Conservation (phyloP, 345 rosid genomes). For the Lagerstroemia speciosa region DNA sequence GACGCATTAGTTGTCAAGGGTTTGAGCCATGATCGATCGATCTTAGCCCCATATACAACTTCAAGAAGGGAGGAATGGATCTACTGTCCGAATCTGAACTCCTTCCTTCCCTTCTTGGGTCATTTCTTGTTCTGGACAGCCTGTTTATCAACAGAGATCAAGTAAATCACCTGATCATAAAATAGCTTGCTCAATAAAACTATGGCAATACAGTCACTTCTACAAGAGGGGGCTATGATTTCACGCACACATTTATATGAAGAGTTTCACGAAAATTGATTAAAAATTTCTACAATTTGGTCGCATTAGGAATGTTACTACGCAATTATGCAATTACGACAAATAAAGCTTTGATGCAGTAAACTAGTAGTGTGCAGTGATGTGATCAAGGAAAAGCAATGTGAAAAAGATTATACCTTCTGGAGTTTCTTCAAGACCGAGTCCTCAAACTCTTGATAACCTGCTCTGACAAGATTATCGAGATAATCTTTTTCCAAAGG, state of each 20-base stretch:
- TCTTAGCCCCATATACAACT: not conserved
- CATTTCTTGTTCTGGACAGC: constrained; percentile 18
- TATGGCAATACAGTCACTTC: too few species aligned
- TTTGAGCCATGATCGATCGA: not conserved
- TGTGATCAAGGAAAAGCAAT: not conserved
- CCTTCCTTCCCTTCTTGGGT: not conserved
- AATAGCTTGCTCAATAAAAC: not conserved
- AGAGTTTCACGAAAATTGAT: not conserved
- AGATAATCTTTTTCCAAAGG: constrained; percentile 34
- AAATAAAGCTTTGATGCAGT: too few species aligned
- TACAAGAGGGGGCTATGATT: not conserved
- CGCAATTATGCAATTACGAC: too few species aligned
- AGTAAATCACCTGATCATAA: not conserved
- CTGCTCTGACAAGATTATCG: constrained; percentile 57
- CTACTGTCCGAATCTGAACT: not conserved
- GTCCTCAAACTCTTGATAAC: constrained; percentile 72
- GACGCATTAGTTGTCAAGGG: not conserved
- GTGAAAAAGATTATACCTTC: constrained; percentile 27
- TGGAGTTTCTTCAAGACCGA: constrained; percentile 51
- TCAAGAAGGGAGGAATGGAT: not conserved
- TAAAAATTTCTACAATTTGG: too few species aligned
- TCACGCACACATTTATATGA: not conserved
- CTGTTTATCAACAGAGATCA: constrained; percentile 9
- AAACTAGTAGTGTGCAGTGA: not conserved
- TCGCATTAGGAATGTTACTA: not conserved